These are phyloP conservation scores for Erythrophleum fordii DNA, from an alignment of 306 rosid species.

Conservation along the genomic window DNA sequence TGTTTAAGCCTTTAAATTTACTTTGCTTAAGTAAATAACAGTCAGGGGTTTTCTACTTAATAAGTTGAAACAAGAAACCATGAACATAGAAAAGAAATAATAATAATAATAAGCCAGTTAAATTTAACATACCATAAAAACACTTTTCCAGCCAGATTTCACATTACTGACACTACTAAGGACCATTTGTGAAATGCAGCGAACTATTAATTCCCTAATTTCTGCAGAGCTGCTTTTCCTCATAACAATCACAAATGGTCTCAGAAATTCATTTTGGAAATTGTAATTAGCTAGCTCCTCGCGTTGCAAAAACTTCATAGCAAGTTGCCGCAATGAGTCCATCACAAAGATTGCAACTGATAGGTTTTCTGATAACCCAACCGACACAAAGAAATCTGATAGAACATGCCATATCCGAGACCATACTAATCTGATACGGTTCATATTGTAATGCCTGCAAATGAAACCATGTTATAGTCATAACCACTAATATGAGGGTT, in stretches of 20 bases:
- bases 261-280: constrained; percentile 95
- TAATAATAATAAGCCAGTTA: background rate
- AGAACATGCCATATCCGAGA: constrained; percentile 99
- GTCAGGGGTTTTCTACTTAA: constrained; percentile 22
- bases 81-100: background rate
- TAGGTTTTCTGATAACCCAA: constrained; percentile 92
- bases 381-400: constrained; percentile 97
- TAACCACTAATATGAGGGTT: constrained; percentile 27
- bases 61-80: constrained; percentile 26
- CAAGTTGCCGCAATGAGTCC: constrained; percentile 98
- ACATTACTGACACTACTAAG: constrained; percentile 96
- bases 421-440: constrained; percentile 98
- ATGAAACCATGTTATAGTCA: constrained; percentile 44
- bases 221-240: constrained; percentile 88
- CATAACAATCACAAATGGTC: constrained; percentile 98
- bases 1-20: background rate
- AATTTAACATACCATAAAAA: constrained; percentile 76
- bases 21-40: constrained; percentile 8
- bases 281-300: constrained; percentile 98
- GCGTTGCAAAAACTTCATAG: constrained; percentile 98
- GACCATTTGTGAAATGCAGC: constrained; percentile 99
- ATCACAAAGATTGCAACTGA: constrained; percentile 98
- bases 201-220: constrained; percentile 91
- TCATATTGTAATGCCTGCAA: constrained; percentile 99
- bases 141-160: constrained; percentile 99